phyloP scores from a whole-genome alignment of 1,139 yeast species.

The Yamadazyma friedrichii region DNA sequence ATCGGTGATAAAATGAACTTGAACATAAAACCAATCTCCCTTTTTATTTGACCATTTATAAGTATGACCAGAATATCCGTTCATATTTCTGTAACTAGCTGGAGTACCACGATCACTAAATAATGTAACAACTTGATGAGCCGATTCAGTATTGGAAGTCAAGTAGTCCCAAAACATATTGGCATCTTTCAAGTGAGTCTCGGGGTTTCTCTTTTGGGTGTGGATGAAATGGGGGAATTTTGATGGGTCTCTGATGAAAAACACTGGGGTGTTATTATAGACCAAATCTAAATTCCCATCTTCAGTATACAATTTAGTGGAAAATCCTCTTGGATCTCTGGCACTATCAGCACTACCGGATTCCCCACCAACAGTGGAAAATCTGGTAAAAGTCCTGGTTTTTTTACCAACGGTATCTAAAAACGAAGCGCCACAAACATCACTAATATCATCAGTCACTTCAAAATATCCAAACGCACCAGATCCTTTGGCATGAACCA shows the following conservation, averaged over 20 bases:
- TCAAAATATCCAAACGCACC: constrained; percentile 76
- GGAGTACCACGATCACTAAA: constrained; percentile 66
- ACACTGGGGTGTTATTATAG: constrained; percentile 79
- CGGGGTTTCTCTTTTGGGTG: constrained; percentile 71
- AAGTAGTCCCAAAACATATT: constrained; percentile 65
- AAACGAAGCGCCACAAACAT: constrained; percentile 62
- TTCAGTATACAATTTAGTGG: constrained; percentile 74
- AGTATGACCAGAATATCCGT: constrained; percentile 65
- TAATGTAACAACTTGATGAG: constrained; percentile 56
- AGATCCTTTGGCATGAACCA: constrained; percentile 82
- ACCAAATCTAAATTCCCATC: constrained; percentile 83
- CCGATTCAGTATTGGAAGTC: constrained; percentile 52
- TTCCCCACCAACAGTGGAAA: constrained; percentile 85
- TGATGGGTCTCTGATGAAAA: constrained; percentile 75
- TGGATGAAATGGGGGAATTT: constrained; percentile 83
- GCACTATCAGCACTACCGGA: constrained; percentile 74
- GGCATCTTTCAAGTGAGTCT: constrained; percentile 73
- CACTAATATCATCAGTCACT: constrained; percentile 73
- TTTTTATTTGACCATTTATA: constrained; percentile 59
- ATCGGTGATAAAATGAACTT: constrained; percentile 54
- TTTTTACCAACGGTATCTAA: constrained; percentile 66
- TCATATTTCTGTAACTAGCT: constrained; percentile 53
- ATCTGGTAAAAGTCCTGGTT: constrained; percentile 64
- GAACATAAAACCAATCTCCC: constrained; percentile 61
- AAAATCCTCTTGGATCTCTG: constrained; percentile 81